Percentiles rank a stretch among this genome's conserved stretches.
phyloP scores from a whole-genome alignment of 176 grass and related monocot genomes.

The Neostapfia colusana region DNA sequence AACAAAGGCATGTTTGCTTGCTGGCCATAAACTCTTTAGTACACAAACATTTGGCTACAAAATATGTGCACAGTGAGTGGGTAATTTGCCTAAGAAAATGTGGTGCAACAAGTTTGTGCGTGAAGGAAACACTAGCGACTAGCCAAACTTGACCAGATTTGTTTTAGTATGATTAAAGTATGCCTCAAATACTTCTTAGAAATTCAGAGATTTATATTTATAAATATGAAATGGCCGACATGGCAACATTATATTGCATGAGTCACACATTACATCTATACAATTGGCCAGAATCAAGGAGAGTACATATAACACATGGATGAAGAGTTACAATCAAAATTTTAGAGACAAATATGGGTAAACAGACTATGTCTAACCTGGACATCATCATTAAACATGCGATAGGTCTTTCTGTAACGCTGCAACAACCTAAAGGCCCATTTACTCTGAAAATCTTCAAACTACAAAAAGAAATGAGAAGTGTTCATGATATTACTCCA shows the following conservation, averaged over 20 bases:
- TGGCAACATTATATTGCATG: neutral
- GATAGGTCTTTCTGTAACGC: slow-evolving; percentile 86
- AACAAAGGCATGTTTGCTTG: neutral
- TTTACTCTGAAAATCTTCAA: slow-evolving; percentile 99
- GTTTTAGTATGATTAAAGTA: neutral
- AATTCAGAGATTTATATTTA: neutral
- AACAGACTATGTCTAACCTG: slow-evolving; percentile 59
- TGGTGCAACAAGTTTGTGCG: neutral
- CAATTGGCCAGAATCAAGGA: neutral
- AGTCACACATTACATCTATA: neutral
- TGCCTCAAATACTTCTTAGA: neutral
- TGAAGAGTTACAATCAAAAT: slow-evolving; percentile 12
- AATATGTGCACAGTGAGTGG: neutral
- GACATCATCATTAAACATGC: slow-evolving; percentile 99
- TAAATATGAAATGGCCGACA: neutral
- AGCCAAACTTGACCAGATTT: neutral
- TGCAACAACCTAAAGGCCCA: slow-evolving; percentile 95
- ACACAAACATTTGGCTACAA: neutral
- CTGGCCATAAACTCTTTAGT: neutral
- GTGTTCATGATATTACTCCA: slow-evolving; percentile 13
- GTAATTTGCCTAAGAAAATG: no score
- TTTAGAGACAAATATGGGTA: slow-evolving; percentile 18
- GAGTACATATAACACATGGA: neutral
- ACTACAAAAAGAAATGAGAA: slow-evolving; percentile 48
- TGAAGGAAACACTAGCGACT: neutral